A percentile compares a stretch with the other conserved stretches of the same genome.
Evolutionary conservation across 1,284 basidiomycete genomes (phyloP).

Genomic region (Moesziomyces parantarcticus): DNA sequence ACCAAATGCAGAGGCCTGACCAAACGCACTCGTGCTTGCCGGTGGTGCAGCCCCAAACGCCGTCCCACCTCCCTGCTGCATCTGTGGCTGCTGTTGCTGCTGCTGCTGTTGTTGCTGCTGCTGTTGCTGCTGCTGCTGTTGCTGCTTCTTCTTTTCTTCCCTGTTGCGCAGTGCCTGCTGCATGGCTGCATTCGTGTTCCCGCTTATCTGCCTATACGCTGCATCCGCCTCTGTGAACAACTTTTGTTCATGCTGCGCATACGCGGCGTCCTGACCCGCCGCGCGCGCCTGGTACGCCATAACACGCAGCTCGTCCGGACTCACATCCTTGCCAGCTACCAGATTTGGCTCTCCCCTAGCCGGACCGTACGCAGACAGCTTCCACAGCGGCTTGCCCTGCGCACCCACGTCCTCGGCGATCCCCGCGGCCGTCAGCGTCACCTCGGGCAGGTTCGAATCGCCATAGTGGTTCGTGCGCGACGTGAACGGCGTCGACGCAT

Average conservation of each 20-base stretch:
- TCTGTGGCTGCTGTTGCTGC: not conserved
- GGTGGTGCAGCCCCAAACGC: not conserved
- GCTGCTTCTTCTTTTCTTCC: slow-evolving; percentile 26
- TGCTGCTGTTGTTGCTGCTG: slow-evolving; percentile 1
- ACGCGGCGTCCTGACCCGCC: slow-evolving; percentile 28
- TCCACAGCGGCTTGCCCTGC: slow-evolving; percentile 75
- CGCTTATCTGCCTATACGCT: slow-evolving; percentile 11
- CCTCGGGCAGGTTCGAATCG: slow-evolving; percentile 46
- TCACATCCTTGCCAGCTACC: slow-evolving; percentile 78
- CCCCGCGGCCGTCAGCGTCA: slow-evolving; percentile 25
- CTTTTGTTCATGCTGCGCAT: slow-evolving; percentile 42
- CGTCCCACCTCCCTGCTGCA: not conserved
- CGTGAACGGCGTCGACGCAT: slow-evolving; percentile 24
- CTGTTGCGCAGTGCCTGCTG: slow-evolving; percentile 35
- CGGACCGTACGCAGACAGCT: slow-evolving; percentile 82
- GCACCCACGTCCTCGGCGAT: slow-evolving; percentile 48
- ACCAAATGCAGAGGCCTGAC: slow-evolving; percentile 22
- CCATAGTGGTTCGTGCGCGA: slow-evolving; percentile 16
- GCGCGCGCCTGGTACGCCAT: slow-evolving; percentile 50
- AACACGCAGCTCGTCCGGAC: slow-evolving; percentile 79
- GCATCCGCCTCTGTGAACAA: slow-evolving; percentile 33
- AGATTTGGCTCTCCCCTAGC: slow-evolving; percentile 80
- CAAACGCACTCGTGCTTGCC: slow-evolving; percentile 17
- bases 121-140: slow-evolving; percentile 13
- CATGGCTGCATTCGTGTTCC: slow-evolving; percentile 15